Evolutionary conservation across 345 rosid species (phyloP), one percentile per base, ranked within the genome.

Genomic region (Populus ilicifolia): DNA sequence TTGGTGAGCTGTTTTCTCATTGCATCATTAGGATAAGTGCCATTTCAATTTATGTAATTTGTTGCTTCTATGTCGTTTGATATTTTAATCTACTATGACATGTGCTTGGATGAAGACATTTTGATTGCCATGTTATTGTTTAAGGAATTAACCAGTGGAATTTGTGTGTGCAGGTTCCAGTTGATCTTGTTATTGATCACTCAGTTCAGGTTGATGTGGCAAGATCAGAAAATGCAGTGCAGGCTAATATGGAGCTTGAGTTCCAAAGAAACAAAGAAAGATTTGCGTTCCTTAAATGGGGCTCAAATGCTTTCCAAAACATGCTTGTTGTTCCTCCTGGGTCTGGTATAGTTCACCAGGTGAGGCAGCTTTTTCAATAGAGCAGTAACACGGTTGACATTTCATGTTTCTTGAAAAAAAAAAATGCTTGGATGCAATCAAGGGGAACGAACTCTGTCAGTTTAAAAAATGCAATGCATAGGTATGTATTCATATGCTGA

Each of bases 271-370:
- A 94, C 88, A 89, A 87, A 75, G 98, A 94, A 84, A 89, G 98
- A 86, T 94, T 94, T 85, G 91, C 88, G 69, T 94, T 94, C 82
- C 97, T 94, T 81, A 92, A 92, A 79, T 94, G 97, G 98, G 98
- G 98, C 73, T 94, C 98, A 65, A 94, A 81, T 75, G 98, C 96
- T 21, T 94, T 94, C 64, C 79, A 89, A 75, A 94, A 92, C 83
- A 92, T 94, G 98, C 96, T 94, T 82, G 98, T 94, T 80, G 96
- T 92, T 72, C 98, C 97, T 73, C 97, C 98, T 71, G 98, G 98
- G 68, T 94, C 96, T 50, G 98, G 98, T 61, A 94, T 94, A 64
- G 98, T 92, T 68, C 98, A 94, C 85, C 98, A 94, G 96, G 98
- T 92, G 82, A 76, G 61, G 52, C 27, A 48, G 56, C 21, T 27